Evolutionary conservation across 139 green algal species (phyloP).

Genomic region (Limnomonas spitsbergensis): DNA sequence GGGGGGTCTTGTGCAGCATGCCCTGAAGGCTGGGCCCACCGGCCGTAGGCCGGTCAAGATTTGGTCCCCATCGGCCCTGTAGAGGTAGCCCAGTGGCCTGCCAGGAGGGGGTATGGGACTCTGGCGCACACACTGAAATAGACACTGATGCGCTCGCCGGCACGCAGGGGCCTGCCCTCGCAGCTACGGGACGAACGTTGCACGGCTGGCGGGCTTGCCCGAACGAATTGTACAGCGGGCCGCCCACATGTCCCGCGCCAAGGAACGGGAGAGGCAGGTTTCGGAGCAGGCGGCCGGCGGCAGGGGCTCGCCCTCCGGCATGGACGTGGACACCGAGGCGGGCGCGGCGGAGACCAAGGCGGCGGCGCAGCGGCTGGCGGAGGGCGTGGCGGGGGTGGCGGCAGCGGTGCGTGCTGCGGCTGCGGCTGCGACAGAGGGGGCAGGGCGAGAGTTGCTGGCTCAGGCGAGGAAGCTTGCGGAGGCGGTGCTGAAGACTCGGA

Average conservation of each 20-base stretch:
- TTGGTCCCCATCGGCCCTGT: no score
- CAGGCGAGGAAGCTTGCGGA: no score
- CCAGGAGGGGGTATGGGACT: no score
- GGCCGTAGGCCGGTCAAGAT: no score
- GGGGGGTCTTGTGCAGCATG: no score
- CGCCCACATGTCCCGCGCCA: slow-evolving; percentile 19
- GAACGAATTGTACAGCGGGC: slow-evolving; percentile 58
- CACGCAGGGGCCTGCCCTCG: slow-evolving; percentile 55
- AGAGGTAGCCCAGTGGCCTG: no score
- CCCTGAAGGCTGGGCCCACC: no score
- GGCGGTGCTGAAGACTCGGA: no score
- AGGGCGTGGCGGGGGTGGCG: background rate
- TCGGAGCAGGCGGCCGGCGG: background rate
- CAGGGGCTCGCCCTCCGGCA: background rate
- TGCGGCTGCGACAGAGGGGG: background rate
- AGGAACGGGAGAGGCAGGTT: background rate
- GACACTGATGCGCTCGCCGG: no score
- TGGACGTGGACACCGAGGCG: background rate
- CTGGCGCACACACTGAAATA: no score
- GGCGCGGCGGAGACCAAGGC: background rate
- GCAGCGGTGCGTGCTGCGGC: background rate
- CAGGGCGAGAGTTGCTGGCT: background rate
- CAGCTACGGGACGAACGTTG: slow-evolving; percentile 94
- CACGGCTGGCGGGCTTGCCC: slow-evolving; percentile 87
- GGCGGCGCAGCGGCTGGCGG: background rate